These are phyloP conservation scores for Stylonectria norvegica DNA, from an alignment of 2,329 filamentous ascomycete species.

Conservation along the genomic window DNA sequence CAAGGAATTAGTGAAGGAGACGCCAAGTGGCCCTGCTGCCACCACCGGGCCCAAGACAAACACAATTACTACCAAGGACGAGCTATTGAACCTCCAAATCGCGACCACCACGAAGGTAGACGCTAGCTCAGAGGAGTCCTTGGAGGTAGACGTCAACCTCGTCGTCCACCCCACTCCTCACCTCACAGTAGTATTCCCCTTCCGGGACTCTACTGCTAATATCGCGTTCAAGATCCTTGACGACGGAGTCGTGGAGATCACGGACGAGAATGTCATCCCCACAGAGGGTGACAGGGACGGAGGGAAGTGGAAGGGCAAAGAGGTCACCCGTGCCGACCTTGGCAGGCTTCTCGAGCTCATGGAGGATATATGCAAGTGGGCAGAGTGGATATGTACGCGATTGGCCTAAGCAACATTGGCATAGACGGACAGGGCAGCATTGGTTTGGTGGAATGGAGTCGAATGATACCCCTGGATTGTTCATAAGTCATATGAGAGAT, in stretches of 20 bases:
- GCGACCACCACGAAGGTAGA: background rate
- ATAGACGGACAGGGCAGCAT: background rate
- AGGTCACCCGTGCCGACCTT: constrained; percentile 40
- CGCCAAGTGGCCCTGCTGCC: constrained; percentile 1
- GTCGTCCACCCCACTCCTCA: constrained; percentile 48
- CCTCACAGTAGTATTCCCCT: constrained; percentile 53
- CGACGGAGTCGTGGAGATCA: constrained; percentile 57
- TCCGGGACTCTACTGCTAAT: constrained; percentile 46
- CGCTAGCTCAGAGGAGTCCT: constrained; percentile 11
- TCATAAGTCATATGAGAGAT: constrained; percentile 1
- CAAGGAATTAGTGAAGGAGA: constrained; percentile 14
- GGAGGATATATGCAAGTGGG: constrained; percentile 53
- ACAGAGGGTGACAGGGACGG: constrained; percentile 11
- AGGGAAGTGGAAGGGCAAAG: constrained; percentile 33
- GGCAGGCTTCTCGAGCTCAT: constrained; percentile 46
- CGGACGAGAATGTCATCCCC: constrained; percentile 51
- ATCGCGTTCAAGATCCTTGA: constrained; percentile 57
- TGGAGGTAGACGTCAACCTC: constrained; percentile 52
- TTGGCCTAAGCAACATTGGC: constrained; percentile 18
- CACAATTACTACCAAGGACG: constrained; percentile 29
- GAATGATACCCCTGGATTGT: constrained; percentile 25
- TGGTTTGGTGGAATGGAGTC: constrained; percentile 9
- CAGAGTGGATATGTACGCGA: constrained; percentile 48
- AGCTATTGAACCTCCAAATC: constrained; percentile 33
- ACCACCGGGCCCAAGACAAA: constrained; percentile 7